Percentiles rank a stretch among this genome's conserved stretches.
Conservation (phyloP, 2,329 filamentous ascomycete genomes). For the Aureobasidium sp. region DNA sequence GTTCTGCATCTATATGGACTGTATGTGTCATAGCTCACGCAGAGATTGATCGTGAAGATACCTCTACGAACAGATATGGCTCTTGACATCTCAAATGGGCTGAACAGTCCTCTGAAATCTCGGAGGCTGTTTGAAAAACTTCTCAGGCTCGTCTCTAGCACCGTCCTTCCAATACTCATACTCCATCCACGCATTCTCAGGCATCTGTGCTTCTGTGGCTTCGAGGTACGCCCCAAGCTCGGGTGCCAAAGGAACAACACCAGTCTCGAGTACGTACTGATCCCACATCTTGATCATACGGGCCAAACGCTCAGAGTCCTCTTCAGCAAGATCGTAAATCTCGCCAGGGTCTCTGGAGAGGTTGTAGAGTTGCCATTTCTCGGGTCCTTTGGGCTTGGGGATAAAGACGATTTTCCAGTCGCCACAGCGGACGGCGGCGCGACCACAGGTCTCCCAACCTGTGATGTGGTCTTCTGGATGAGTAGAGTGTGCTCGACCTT, state of each 20-base stretch:
- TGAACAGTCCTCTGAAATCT: slow-evolving; percentile 27
- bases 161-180: slow-evolving; percentile 57
- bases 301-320: slow-evolving; percentile 38
- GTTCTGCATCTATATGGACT: neutral
- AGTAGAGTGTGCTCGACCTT: slow-evolving; percentile 32
- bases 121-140: slow-evolving; percentile 28
- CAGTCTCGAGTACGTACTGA: slow-evolving; percentile 52
- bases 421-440: slow-evolving; percentile 48
- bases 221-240: slow-evolving; percentile 53
- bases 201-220: slow-evolving; percentile 58
- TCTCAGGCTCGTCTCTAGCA: slow-evolving; percentile 36
- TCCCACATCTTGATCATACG: slow-evolving; percentile 50
- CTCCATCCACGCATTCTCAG: slow-evolving; percentile 59
- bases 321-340: slow-evolving; percentile 31
- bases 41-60: too few species aligned
- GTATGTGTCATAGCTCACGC: neutral
- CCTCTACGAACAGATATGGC: too few species aligned
- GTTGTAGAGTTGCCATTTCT: slow-evolving; percentile 54
- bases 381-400: slow-evolving; percentile 48
- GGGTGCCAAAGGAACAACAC: slow-evolving; percentile 53
- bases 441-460: slow-evolving; percentile 52
- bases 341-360: slow-evolving; percentile 47
- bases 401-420: slow-evolving; percentile 55
- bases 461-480: slow-evolving; percentile 47
- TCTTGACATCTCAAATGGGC: slow-evolving; percentile 16